Base-by-base conservation (phyloP, 208 protist species). In the Naegleria gruberi region DNA sequence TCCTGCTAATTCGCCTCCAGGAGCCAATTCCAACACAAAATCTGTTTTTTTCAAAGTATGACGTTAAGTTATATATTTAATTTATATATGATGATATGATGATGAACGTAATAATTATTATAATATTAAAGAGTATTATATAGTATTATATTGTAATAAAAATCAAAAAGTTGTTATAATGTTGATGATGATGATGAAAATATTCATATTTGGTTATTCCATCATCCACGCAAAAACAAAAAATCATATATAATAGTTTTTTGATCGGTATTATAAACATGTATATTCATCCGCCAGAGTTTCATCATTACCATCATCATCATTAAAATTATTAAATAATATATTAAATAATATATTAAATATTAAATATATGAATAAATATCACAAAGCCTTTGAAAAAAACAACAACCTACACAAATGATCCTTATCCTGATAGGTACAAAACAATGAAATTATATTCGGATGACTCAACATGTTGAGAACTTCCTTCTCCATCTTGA, bases 1-100 rank as follows among this genome's bases (percentile, higher is more conserved):
- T 92, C 95, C 96, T 91, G 96, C 94, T 85, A 98, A 91, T 83
- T 97, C 95, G 6, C 93, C 93, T 23, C 93, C 93, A 82, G 92
- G 92, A 46, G 90, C 86, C 65, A 91, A 95, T 46, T 95, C 93
- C 17, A 95, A 65, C 17, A 94, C 90, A 30, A 95, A 89, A 89
- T 93, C 94, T 55, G 94, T 90, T 45, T 91, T 94, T 7, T 73
- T 85, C 7, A 90, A 81, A 0, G 91, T 94, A 91, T 94, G 92
- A 88, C 46, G 8, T 19, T 15, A 55, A 19, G 46, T 19, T 19
- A 15, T 19, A 55, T 55, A 19, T 19, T 15, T 55, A 15, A 19
- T 55, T 5, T 55, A 30, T 23, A 65, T 65, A 23, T 30, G 15
- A 23, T 55, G 46, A 19, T 5, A 19, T 5, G 15, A 55, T 55